Base-by-base conservation (phyloP, 2,329 filamentous ascomycete genomes). In the Lecanicillium sp. region DNA sequence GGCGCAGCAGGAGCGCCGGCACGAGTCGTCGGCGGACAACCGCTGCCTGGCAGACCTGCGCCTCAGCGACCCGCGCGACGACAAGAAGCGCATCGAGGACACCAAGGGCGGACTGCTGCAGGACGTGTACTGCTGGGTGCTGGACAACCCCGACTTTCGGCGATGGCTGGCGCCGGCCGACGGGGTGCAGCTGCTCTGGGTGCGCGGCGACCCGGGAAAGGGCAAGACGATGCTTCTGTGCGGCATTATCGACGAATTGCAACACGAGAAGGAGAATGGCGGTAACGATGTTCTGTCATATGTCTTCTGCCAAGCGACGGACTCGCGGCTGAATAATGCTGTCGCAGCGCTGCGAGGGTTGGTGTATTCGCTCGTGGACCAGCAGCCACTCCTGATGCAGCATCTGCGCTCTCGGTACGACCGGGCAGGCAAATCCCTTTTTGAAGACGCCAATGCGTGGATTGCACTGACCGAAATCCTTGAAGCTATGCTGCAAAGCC, bases 301-400 rank as follows among this genome's bases (percentile, higher is more conserved):
- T 51, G 71, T 72, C 58, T 74, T 75, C 53, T 76, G 67, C 51
- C 66, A 76, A 48, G 65, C 59, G 5, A 66, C 63, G 1, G 59
- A 73, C 27, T 15, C 51, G 1, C 50, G 57, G 0, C 53, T 72
- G 11, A 71, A 69, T 49, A 70, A 53, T 40, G 67, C 69, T 1
- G 64, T 58, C 3, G 59, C 67, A 4, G 65, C 72, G 1, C 53
- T 76, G 4, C 63, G 67, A 0, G 68, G 71, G 2, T 60, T 77
- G 1, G 61, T 76, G 1, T 71, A 64, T 38, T 24, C 65, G 17
- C 60, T 77, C 8, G 44, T 67, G 9, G 35, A 50, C 2, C 55
- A 69, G 48, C 51, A 67, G 12, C 58, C 56, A 39, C 59, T 52
- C 5, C 60, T 72, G 3, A 14, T 20, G 5, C 10, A 12, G 17